Evolutionary conservation across 2,329 filamentous ascomycete species (phyloP).

Genomic region (Alternaria triticimaculans): DNA sequence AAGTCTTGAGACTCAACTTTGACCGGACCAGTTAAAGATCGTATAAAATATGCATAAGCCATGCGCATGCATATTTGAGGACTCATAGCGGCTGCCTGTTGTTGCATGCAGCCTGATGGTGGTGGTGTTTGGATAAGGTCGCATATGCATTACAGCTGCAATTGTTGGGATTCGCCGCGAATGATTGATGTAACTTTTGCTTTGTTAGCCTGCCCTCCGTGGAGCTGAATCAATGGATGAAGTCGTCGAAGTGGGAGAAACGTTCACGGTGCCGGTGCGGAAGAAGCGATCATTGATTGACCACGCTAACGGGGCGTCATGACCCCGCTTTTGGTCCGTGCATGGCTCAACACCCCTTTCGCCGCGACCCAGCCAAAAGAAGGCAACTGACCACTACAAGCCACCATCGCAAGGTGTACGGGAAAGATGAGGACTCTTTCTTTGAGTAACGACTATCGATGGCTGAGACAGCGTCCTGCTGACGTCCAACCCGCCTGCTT

Average conservation of each 20-base stretch:
- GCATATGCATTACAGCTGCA: conserved; percentile 6
- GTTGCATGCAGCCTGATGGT: conserved; percentile 15
- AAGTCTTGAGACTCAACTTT: conserved; percentile 19
- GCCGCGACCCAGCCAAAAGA: not conserved
- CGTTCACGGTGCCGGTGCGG: not conserved
- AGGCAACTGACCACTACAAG: conserved; percentile 18
- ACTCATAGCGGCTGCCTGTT: conserved; percentile 10
- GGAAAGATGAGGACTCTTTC: not conserved
- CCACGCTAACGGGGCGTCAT: not conserved
- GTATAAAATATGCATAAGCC: conserved; percentile 13
- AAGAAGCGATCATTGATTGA: not conserved
- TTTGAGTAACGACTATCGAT: not conserved
- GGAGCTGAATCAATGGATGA: not conserved
- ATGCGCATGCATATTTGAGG: conserved; percentile 18
- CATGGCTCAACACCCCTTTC: not conserved
- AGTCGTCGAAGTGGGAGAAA: not conserved
- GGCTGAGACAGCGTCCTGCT: not conserved
- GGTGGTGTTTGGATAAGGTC: not conserved
- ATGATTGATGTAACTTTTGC: not conserved
- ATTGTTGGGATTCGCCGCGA: not conserved
- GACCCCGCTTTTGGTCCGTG: conserved; percentile 9
- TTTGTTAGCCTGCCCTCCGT: not conserved
- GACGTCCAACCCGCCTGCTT: not conserved
- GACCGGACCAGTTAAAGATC: conserved; percentile 22
- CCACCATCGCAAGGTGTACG: not conserved